Percentiles rank a stretch among this genome's conserved stretches.
Conservation (phyloP, 1,139 yeast species). For the Blastobotrys buckinghamii region DNA sequence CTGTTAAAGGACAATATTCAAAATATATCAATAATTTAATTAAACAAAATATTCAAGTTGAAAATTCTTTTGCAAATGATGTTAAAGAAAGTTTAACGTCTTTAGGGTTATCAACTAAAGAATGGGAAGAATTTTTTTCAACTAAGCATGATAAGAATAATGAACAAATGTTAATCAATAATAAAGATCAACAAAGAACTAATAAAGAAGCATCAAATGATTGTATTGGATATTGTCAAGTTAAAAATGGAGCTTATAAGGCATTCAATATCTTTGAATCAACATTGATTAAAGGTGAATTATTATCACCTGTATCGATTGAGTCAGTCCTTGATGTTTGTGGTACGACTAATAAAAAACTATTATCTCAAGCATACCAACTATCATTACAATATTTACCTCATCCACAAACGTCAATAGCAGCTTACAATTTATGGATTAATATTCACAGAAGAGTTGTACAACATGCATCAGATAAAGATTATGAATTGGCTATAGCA, state of each 20-base stretch:
- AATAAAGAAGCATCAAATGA: conserved; percentile 15
- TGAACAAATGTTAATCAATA: background rate
- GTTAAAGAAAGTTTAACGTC: conserved; percentile 8
- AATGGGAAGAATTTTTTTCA: conserved; percentile 5
- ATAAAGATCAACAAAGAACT: background rate
- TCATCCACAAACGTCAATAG: conserved; percentile 23
- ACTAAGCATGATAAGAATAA: no score
- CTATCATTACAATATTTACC: conserved; percentile 19
- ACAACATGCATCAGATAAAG: conserved; percentile 23
- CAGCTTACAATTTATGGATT: conserved; percentile 28
- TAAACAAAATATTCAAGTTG: conserved; percentile 12
- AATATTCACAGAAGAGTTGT: conserved; percentile 26
- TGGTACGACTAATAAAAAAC: conserved; percentile 6
- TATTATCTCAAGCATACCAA: conserved; percentile 2
- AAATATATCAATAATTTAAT: conserved; percentile 7
- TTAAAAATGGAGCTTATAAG: conserved; percentile 17
- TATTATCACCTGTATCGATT: conserved; percentile 24
- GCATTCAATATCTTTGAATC: conserved; percentile 21
- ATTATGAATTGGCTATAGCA: conserved; percentile 23
- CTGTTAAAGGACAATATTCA: conserved; percentile 11
- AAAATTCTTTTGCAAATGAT: conserved; percentile 18
- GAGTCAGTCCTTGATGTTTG: conserved; percentile 23
- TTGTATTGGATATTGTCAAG: conserved; percentile 23
- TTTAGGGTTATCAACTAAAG: background rate
- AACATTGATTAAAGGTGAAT: conserved; percentile 18